Percentiles rank a stretch among this genome's conserved stretches.
Conservation (phyloP, 257 asterid genomes). For the Anisodus tanguticus region DNA sequence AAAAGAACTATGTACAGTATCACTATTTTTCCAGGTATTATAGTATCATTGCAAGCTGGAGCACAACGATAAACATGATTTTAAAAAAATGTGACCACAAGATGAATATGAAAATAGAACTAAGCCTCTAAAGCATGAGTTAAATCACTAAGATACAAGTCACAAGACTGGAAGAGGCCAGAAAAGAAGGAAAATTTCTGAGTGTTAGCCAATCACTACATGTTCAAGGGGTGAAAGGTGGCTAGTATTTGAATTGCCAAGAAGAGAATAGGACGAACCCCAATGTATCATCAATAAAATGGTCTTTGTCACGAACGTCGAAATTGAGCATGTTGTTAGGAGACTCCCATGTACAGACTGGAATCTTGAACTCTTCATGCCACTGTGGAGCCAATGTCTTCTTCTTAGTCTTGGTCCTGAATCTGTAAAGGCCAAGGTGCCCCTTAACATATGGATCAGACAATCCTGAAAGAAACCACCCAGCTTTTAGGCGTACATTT, state of each 20-base stretch:
- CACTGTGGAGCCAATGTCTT: constrained; percentile 89
- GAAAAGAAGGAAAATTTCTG: not conserved
- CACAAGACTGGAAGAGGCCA: not conserved
- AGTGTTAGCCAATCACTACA: not conserved
- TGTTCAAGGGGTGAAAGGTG: constrained; percentile 4
- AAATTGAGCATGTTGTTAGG: constrained; percentile 66
- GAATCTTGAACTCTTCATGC: constrained; percentile 94
- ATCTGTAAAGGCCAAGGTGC: constrained; percentile 79
- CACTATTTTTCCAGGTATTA: not conserved
- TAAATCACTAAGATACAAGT: not conserved
- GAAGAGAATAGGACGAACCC: constrained; percentile 59
- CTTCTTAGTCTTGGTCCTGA: constrained; percentile 76
- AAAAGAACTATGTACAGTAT: not conserved
- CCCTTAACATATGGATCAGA: constrained; percentile 97
- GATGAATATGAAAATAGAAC: not conserved
- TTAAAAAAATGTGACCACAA: not conserved
- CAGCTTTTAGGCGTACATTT: constrained; percentile 8
- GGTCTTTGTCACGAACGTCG: constrained; percentile 92
- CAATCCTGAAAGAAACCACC: constrained; percentile 65
- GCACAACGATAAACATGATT: not conserved
- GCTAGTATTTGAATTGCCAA: not conserved
- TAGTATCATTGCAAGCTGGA: not conserved
- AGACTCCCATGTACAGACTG: constrained; percentile 84
- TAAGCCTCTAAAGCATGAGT: constrained; percentile 3
- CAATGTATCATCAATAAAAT: constrained; percentile 70